A percentile compares a stretch with the other conserved stretches of the same genome.
These are phyloP conservation scores for Scortechinia acanthostroma DNA, from an alignment of 2,329 filamentous ascomycete species.

Conservation along the genomic window DNA sequence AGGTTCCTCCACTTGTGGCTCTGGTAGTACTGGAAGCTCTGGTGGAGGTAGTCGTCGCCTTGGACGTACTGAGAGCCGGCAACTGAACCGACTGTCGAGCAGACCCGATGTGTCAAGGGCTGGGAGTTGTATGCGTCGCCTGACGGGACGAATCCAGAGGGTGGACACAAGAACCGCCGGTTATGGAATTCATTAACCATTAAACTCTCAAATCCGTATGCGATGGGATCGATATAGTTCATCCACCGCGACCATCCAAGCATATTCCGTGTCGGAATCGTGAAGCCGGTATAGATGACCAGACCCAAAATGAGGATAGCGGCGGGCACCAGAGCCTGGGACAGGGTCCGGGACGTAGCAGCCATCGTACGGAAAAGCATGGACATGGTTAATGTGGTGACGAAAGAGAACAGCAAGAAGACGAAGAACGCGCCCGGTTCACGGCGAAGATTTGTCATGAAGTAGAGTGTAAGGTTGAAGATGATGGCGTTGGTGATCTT, in stretches of 20 bases:
- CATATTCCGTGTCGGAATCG: conserved; percentile 36
- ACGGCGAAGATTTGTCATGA: conserved; percentile 35
- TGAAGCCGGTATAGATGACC: conserved; percentile 38
- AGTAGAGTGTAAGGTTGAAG: conserved; percentile 37
- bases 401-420: conserved; percentile 35
- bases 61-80: conserved; percentile 32
- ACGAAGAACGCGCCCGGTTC: conserved; percentile 36
- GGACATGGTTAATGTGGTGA: conserved; percentile 14
- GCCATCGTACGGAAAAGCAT: conserved; percentile 31
- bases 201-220: conserved; percentile 59
- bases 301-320: conserved; percentile 25
- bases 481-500: conserved; percentile 28
- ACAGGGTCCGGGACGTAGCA: conserved; percentile 47
- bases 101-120: conserved; percentile 24
- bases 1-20: conserved; percentile 46
- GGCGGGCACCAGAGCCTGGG: conserved; percentile 32
- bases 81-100: conserved; percentile 35
- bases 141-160: conserved; percentile 6
- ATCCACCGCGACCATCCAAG: conserved; percentile 65
- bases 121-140: conserved; percentile 14
- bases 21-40: conserved; percentile 35
- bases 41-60: conserved; percentile 36
- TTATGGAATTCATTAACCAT: conserved; percentile 59
- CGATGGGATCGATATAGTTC: conserved; percentile 57
- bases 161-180: conserved; percentile 11